Evolutionary conservation across 371 early-diverging fungal genomes (phyloP).

Genomic region (Actinomortierella wolfii): DNA sequence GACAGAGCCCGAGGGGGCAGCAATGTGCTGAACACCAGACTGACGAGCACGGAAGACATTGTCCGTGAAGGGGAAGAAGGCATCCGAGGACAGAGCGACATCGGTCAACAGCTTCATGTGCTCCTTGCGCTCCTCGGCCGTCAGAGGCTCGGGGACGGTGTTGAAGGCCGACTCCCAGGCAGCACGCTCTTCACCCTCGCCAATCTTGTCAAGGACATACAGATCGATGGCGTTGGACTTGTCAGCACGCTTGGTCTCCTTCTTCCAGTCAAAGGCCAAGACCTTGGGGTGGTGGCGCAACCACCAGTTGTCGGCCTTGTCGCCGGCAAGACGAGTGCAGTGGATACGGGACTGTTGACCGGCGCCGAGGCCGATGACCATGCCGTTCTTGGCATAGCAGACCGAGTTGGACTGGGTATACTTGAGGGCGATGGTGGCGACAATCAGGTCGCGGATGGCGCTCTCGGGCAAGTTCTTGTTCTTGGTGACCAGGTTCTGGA

Average conservation of each 20-base stretch:
- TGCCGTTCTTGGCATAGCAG: conserved; percentile 96
- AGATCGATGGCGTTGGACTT: conserved; percentile 97
- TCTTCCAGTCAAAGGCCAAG: conserved; percentile 83
- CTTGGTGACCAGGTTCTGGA: conserved; percentile 85
- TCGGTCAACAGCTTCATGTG: conserved; percentile 75
- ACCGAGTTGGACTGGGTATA: conserved; percentile 99
- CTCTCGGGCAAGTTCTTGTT: conserved; percentile 73
- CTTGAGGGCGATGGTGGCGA: conserved; percentile 96
- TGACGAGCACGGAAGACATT: conserved; percentile 88
- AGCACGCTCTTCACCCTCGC: conserved; percentile 76
- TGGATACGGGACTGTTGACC: conserved; percentile 98
- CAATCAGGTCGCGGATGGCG: conserved; percentile 86
- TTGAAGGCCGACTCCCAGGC: conserved; percentile 85
- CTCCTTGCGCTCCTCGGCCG: conserved; percentile 77
- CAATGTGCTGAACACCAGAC: conserved; percentile 89
- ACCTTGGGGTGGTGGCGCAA: conserved; percentile 94
- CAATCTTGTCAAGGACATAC: conserved; percentile 86
- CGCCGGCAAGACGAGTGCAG: conserved; percentile 97
- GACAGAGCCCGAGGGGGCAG: conserved; percentile 91
- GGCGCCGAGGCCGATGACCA: conserved; percentile 97
- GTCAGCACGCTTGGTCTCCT: conserved; percentile 91
- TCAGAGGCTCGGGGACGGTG: conserved; percentile 78
- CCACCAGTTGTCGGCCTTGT: conserved; percentile 99
- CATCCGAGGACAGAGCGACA: conserved; percentile 91
- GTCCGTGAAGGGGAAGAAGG: conserved; percentile 99